Base-by-base conservation (phyloP, 164 flowering plant genomes). In the Aristolochia californica region DNA sequence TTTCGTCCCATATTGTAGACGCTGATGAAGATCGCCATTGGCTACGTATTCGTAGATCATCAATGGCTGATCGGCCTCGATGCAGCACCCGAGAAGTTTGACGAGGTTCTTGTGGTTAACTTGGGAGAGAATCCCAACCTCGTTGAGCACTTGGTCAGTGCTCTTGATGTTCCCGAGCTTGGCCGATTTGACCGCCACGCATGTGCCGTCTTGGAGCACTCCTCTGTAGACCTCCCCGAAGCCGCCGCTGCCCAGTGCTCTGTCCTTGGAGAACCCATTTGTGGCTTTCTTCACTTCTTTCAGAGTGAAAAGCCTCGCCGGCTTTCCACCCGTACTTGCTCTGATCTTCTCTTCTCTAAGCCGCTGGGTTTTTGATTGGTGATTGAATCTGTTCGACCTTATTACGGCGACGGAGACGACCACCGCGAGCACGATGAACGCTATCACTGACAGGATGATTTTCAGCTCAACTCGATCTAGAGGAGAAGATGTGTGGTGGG, bases 151-250 rank as follows among this genome's bases (percentile, higher is more conserved):
- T 64, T 85, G 88, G 20, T 83, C 61, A 13, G 73, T 77, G 72
- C 85, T 77, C 70, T 79, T 80, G 50, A 74, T 56, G 58, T 77
- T 75, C 2, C 83, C 85, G 27, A 79, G 77, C 62, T 79, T 85
- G 11, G 91, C 84, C 24, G 74, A 67, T 69, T 85, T 85, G 11
- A 83, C 74, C 0, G 88, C 88, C 43, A 81, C 87, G 8, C 69
- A 24, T 1, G 80, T 76, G 17, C 84, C 83, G 68, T 85, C 85
- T 45, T 66, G 64, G 49, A 83, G 76, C 59, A 74, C 72, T 9
- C 93, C 88, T 63, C 70, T 85, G 70, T 79, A 82, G 10, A 83
- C 88, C 62, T 77, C 81, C 27, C 93, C 93, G 58, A 75, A 81
- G 8, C 86, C 86, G 11, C 93, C 93, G 22, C 64, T 62, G 4